These are phyloP conservation scores for Saccharata proteae DNA, from an alignment of 2,329 filamentous ascomycete species.

Conservation along the genomic window DNA sequence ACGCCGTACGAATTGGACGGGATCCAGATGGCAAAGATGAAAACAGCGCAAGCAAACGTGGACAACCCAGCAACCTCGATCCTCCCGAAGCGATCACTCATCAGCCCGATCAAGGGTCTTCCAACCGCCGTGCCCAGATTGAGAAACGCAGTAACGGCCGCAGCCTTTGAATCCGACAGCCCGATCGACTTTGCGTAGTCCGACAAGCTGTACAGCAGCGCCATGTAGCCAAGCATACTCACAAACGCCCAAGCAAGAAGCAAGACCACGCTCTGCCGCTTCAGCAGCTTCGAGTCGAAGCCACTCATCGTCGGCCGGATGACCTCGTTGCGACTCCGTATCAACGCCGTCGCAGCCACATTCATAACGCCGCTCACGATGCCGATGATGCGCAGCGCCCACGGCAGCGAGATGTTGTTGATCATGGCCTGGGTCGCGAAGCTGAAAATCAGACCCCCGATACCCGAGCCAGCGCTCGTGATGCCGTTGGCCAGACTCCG, in stretches of 20 bases:
- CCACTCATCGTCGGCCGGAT: constrained; percentile 22
- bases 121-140: constrained; percentile 38
- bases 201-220: constrained; percentile 35
- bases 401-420: constrained; percentile 25
- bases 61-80: constrained; percentile 29
- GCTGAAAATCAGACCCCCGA: constrained; percentile 18
- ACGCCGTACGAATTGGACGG: constrained; percentile 31
- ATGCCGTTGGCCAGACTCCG: constrained; percentile 26
- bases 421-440: constrained; percentile 27
- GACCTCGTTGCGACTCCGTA: constrained; percentile 22
- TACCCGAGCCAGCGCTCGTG: constrained; percentile 20
- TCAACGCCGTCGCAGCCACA: constrained; percentile 16
- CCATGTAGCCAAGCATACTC: constrained; percentile 37
- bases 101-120: constrained; percentile 32
- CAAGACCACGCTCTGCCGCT: constrained; percentile 23
- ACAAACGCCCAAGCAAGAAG: constrained; percentile 32
- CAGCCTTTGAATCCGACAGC: constrained; percentile 26
- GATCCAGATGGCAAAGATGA: constrained; percentile 35
- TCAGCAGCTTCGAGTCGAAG: constrained; percentile 25
- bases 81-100: constrained; percentile 33
- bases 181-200: constrained; percentile 35
- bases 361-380: constrained; percentile 19
- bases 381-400: constrained; percentile 28
- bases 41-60: constrained; percentile 22
- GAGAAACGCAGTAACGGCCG: constrained; percentile 29